A percentile compares a stretch with the other conserved stretches of the same genome.
phyloP scores from a whole-genome alignment of 2,329 filamentous ascomycete genomes.

The Sarocladiaceae sp. region DNA sequence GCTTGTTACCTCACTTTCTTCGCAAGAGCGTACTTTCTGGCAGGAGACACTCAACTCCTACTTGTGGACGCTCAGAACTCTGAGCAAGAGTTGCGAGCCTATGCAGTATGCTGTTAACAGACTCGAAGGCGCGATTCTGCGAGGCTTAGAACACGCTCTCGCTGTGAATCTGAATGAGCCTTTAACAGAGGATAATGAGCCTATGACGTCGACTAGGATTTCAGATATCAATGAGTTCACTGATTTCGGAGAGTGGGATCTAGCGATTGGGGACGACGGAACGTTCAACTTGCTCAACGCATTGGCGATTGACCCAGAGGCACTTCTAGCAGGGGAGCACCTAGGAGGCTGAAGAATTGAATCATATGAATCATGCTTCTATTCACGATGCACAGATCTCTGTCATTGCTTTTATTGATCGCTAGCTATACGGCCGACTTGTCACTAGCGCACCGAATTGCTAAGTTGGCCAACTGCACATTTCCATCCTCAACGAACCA shows the following conservation, averaged over 20 bases:
- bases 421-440: not conserved
- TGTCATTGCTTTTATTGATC: no score
- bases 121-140: slow-evolving; percentile 31
- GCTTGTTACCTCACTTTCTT: slow-evolving; percentile 27
- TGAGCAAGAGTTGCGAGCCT: slow-evolving; percentile 31
- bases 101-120: slow-evolving; percentile 33
- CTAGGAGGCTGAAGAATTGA: not conserved
- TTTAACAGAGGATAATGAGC: slow-evolving; percentile 23
- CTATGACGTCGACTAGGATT: slow-evolving; percentile 21
- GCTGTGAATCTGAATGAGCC: slow-evolving; percentile 29
- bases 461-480: not conserved
- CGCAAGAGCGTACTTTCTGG: slow-evolving; percentile 26
- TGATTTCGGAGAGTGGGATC: slow-evolving; percentile 30
- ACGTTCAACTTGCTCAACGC: slow-evolving; percentile 25
- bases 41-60: slow-evolving; percentile 29
- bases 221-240: slow-evolving; percentile 26
- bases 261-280: slow-evolving; percentile 21
- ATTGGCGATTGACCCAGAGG: slow-evolving; percentile 19
- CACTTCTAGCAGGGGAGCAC: slow-evolving; percentile 8
- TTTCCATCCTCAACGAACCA: slow-evolving; percentile 26
- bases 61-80: slow-evolving; percentile 28
- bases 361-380: no score
- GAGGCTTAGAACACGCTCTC: slow-evolving; percentile 31
- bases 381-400: no score
- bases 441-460: not conserved